Evolutionary conservation across 1,284 basidiomycete species (phyloP).

Genomic region (Ustilago sp.): DNA sequence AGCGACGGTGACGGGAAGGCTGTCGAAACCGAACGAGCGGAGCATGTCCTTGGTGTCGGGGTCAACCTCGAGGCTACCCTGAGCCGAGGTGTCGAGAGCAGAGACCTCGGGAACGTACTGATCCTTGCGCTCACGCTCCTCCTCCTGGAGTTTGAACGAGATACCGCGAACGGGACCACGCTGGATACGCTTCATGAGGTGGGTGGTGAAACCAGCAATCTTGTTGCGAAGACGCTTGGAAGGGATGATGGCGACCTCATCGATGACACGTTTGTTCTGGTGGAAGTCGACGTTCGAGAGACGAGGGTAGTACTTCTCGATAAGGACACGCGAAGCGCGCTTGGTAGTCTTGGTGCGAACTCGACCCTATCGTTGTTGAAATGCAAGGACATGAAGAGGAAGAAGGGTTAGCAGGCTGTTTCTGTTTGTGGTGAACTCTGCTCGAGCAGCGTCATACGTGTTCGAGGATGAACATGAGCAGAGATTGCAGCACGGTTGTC

Average conservation of each 20-base stretch:
- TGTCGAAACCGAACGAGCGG: constrained; percentile 67
- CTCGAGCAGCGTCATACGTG: not conserved
- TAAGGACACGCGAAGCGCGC: constrained; percentile 97
- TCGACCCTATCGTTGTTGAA: constrained; percentile 81
- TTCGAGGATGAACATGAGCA: not conserved
- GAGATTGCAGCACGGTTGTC: not conserved
- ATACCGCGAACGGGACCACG: constrained; percentile 99
- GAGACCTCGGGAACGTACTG: constrained; percentile 70
- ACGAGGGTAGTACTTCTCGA: constrained; percentile 92
- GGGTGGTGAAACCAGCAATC: constrained; percentile 99
- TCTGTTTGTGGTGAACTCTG: not conserved
- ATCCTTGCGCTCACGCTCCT: constrained; percentile 96
- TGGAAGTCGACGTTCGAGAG: constrained; percentile 65
- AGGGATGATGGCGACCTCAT: constrained; percentile 91
- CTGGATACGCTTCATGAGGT: constrained; percentile 99
- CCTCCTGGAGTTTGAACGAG: constrained; percentile 99
- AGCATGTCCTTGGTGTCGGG: constrained; percentile 70
- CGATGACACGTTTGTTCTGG: constrained; percentile 99
- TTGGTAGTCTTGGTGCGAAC: constrained; percentile 99
- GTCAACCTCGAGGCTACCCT: constrained; percentile 68
- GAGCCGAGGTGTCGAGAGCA: constrained; percentile 67
- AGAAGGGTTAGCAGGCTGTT: constrained; percentile 13
- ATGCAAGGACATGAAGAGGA: not conserved
- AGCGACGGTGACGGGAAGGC: constrained; percentile 67
- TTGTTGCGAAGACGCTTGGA: constrained; percentile 99